phyloP scores from a whole-genome alignment of 495 filamentous ascomycete genomes.

The Daldinia caldariorum region DNA sequence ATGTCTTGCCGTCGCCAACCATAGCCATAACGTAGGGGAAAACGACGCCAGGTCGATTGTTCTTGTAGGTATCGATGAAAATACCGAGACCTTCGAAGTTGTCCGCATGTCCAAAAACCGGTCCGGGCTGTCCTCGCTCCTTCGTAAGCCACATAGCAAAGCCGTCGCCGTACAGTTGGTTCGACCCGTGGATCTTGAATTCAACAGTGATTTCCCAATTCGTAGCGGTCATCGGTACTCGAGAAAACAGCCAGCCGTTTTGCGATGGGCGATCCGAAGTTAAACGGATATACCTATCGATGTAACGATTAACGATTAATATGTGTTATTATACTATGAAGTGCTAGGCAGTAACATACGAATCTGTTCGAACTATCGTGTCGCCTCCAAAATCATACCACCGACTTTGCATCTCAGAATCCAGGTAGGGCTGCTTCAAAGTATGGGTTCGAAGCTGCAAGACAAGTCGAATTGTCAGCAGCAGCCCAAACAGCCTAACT shows the following conservation, averaged over 20 bases:
- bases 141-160: conserved; percentile 99
- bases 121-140: conserved; percentile 80
- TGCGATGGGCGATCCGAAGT: conserved; percentile 90
- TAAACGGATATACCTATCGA: conserved; percentile 84
- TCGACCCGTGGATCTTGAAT: conserved; percentile 85
- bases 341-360: conserved; percentile 62
- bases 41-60: conserved; percentile 92
- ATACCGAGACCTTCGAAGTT: conserved; percentile 94
- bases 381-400: conserved; percentile 99
- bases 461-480: conserved; percentile 81
- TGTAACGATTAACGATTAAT: conserved; percentile 23
- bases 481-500: conserved; percentile 3
- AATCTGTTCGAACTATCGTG: conserved; percentile 90
- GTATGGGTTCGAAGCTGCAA: conserved; percentile 57
- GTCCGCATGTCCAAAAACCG: conserved; percentile 89
- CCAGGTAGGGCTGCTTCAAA: conserved; percentile 82
- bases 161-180: conserved; percentile 88
- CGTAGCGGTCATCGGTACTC: conserved; percentile 93
- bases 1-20: conserved; percentile 88
- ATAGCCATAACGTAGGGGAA: conserved; percentile 99
- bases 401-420: conserved; percentile 97
- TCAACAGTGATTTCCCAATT: conserved; percentile 99
- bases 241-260: conserved; percentile 90
- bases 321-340: conserved; percentile 2
- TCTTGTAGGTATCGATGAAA: conserved; percentile 99